Conservation (phyloP, 768 basidiomycete species). For the Goffeauzyma gilvescens region DNA sequence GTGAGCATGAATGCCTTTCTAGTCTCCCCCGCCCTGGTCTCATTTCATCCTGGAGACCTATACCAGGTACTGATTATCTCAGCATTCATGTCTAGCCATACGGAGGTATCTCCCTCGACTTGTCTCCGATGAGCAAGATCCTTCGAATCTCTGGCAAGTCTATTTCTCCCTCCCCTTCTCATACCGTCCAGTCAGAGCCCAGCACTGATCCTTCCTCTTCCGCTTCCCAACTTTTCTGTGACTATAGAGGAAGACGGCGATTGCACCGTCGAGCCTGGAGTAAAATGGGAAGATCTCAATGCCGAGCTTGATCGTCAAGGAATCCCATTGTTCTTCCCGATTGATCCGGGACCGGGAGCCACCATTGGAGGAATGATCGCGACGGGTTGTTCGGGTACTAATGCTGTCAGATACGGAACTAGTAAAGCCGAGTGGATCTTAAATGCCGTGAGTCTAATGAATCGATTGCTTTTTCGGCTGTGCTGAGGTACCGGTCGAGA, state of each 20-base stretch:
- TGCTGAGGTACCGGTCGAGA: background rate
- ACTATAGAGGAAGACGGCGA: no score
- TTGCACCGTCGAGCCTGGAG: constrained; percentile 31
- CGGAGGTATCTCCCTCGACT: constrained; percentile 62
- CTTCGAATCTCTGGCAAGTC: constrained; percentile 45
- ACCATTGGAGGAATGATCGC: constrained; percentile 80
- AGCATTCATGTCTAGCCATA: no score
- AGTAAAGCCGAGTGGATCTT: constrained; percentile 77
- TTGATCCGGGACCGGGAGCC: constrained; percentile 59
- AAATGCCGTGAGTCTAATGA: constrained; percentile 42
- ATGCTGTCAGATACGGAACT: constrained; percentile 54
- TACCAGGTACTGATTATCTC: no score
- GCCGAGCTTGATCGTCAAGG: constrained; percentile 45
- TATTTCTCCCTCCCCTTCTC: no score
- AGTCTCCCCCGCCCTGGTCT: no score
- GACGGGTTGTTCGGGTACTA: constrained; percentile 71
- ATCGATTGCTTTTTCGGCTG: no score
- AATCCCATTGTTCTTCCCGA: constrained; percentile 71
- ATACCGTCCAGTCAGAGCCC: no score
- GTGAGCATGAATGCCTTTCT: no score
- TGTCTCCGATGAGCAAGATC: constrained; percentile 61
- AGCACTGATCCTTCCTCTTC: no score
- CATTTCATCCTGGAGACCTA: no score
- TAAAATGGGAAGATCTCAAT: constrained; percentile 27
- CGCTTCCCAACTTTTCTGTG: no score